Conservation (phyloP, 306 rosid genomes). For the Quercus robur region DNA sequence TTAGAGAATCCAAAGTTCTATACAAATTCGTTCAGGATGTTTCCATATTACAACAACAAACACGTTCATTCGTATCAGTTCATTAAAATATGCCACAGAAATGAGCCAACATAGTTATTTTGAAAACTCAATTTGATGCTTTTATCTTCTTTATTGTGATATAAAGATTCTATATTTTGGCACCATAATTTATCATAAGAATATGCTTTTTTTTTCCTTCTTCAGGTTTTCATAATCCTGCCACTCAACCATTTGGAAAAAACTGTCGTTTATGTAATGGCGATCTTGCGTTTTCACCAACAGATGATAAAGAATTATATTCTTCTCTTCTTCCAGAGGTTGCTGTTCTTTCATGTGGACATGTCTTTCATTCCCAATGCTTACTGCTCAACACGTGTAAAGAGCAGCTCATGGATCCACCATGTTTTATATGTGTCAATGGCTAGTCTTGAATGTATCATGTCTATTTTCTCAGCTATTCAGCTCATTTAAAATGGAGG, state of each 20-base stretch:
- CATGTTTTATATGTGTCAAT: conserved; percentile 1
- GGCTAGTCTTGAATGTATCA: neutral
- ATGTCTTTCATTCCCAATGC: conserved; percentile 11
- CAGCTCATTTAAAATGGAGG: neutral
- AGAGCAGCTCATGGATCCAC: neutral
- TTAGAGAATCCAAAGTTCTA: too few species aligned
- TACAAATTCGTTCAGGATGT: too few species aligned
- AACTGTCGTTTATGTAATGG: conserved; percentile 6
- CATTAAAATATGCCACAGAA: too few species aligned
- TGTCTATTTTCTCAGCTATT: neutral
- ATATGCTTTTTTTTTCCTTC: neutral
- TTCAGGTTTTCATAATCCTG: conserved; percentile 9
- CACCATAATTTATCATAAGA: neutral
- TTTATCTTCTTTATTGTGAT: neutral
- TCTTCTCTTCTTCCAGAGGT: conserved; percentile 1
- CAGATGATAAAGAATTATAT: neutral
- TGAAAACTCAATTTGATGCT: neutral
- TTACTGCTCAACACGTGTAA: neutral
- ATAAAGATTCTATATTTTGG: neutral
- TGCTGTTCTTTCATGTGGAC: conserved; percentile 14
- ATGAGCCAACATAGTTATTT: neutral
- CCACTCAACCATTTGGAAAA: neutral
- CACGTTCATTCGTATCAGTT: too few species aligned
- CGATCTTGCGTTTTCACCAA: neutral
- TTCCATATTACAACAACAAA: too few species aligned